phyloP scores from a whole-genome alignment of 2,329 filamentous ascomycete species.

The Neonectria ditissima region DNA sequence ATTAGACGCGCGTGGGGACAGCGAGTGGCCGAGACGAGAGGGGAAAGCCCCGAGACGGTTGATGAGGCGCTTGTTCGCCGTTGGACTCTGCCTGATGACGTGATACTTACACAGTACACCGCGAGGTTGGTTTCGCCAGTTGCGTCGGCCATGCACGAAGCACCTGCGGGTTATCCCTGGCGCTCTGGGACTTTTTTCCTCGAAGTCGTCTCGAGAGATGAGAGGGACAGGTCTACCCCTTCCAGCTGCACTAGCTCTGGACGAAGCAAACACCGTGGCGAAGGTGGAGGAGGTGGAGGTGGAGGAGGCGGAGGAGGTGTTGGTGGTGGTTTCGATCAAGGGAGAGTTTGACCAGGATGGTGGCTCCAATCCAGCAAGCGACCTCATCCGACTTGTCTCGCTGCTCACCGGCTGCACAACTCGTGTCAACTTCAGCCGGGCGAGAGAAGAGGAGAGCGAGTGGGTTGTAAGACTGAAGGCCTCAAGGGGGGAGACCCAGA shows the following conservation, averaged over 20 bases:
- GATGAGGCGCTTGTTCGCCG: conserved; percentile 28
- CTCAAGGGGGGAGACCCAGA: background rate
- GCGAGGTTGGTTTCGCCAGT: background rate
- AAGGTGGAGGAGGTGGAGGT: no score
- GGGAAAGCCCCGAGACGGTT: conserved; percentile 2
- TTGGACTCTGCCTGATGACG: conserved; percentile 19
- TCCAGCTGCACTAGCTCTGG: background rate
- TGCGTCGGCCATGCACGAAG: background rate
- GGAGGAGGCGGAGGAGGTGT: no score
- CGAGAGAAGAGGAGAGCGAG: conserved; percentile 5
- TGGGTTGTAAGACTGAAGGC: background rate
- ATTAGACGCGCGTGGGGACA: conserved; percentile 14
- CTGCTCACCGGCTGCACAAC: conserved; percentile 22
- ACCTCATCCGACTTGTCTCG: background rate
- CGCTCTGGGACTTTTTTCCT: background rate
- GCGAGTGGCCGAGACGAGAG: conserved; percentile 2
- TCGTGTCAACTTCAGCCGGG: conserved; percentile 15
- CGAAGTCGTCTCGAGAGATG: background rate
- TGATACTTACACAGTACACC: conserved; percentile 17
- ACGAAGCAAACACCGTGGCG: no score
- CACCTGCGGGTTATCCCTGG: conserved; percentile 11
- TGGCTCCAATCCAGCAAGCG: background rate
- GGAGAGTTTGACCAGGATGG: background rate
- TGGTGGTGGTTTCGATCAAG: conserved; percentile 16
- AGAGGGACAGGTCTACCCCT: background rate